These are phyloP conservation scores for Ambrosiella xylebori DNA, from an alignment of 2,329 filamentous ascomycete genomes.

Conservation along the genomic window DNA sequence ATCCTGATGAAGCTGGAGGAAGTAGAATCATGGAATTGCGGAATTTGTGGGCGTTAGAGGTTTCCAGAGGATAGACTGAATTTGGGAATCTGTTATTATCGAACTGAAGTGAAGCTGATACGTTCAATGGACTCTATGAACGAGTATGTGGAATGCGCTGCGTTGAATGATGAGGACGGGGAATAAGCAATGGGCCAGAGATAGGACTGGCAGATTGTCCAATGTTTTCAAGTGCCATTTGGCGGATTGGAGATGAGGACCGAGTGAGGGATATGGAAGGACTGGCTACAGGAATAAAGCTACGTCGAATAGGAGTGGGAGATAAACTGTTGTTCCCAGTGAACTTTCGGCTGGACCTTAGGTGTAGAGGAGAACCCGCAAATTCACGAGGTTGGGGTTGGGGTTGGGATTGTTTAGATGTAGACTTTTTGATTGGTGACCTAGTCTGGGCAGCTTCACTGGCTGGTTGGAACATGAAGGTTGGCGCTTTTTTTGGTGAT, in stretches of 20 bases:
- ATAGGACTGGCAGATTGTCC: too few species aligned
- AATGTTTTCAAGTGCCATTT: too few species aligned
- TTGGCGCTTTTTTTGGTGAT: background rate
- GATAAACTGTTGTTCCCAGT: too few species aligned
- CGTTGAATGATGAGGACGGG: background rate
- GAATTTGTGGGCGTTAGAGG: background rate
- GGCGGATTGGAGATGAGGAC: background rate
- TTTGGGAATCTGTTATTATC: background rate
- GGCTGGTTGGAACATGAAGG: background rate
- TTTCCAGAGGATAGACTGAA: background rate
- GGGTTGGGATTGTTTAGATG: too few species aligned
- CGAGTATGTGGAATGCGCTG: background rate
- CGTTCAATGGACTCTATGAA: background rate
- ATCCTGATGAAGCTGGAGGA: background rate
- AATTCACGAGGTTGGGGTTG: too few species aligned
- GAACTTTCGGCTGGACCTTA: too few species aligned
- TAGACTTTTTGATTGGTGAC: background rate
- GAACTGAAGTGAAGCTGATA: background rate
- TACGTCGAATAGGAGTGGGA: background rate
- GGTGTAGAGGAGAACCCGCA: too few species aligned
- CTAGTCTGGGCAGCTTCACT: background rate
- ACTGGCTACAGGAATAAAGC: background rate
- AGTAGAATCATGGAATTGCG: background rate
- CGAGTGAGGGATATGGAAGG: background rate
- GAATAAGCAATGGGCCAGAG: background rate